Base-by-base conservation (phyloP, 345 rosid genomes). In the Cardiospermum halicacabum region DNA sequence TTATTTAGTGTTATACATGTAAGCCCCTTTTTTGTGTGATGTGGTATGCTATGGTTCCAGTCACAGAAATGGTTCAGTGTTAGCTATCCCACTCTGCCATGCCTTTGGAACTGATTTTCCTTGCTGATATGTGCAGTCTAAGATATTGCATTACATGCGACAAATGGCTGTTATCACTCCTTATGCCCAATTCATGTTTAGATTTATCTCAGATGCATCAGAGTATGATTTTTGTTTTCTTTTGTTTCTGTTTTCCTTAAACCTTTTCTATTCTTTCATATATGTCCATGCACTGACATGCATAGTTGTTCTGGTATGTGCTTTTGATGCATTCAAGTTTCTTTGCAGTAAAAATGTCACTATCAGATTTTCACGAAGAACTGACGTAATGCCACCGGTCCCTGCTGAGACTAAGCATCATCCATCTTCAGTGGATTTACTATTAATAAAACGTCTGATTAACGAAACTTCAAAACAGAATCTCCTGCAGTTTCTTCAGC, bases 111-210 rank as follows among this genome's bases (percentile, higher is more conserved):
- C 28, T 66, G 65, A 66, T 30, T 57, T 12, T 62, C 45, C 43
- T 30, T 78, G 37, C 58, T 72, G 37, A 59, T 59, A 47, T 66
- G 36, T 84, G 75, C 87, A 90, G 98, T 90, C 97, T 49, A 93
- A 93, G 78, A 93, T 93, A 78, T 81, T 90, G 86, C 98, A 93
- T 75, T 93, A 86, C 74, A 88, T 93, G 96, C 84, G 98, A 69
- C 97, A 93, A 72, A 93, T 93, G 98, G 98, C 98, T 70, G 96
- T 93, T 66, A 90, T 93, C 76, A 93, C 98, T 36, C 98, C 97
- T 2, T 93, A 93, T 68, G 89, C 97, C 16, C 94, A 93, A 64
- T 93, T 93, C 77, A 69, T 86, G 21, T 93, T 93, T 76, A 85
- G 69, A 82, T 93, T 86, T 77, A 67, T 90, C 70, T 78, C 97